Conservation (phyloP, 2,329 filamentous ascomycete species). For the Byssoonygena ceratinophila region DNA sequence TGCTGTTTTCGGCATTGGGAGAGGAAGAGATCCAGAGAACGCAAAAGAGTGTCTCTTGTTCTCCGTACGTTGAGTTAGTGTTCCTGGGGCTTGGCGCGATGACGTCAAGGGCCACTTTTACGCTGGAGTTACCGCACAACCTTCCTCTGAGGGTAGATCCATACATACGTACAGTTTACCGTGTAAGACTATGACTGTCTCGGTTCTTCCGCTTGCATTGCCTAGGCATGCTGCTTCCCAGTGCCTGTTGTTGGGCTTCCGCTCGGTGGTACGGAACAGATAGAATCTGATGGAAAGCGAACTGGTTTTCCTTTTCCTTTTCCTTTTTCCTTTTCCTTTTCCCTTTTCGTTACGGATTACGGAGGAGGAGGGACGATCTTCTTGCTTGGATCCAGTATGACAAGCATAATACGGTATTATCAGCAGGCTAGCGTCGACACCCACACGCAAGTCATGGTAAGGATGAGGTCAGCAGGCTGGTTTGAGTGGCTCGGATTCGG, state of each 20-base stretch:
- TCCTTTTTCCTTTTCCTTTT: not conserved
- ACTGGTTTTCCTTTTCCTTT: too few relatives aligned
- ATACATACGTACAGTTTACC: too few relatives aligned
- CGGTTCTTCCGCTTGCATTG: too few relatives aligned
- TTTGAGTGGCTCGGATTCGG: not conserved
- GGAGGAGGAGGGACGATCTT: conserved; percentile 5
- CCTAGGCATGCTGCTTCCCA: too few relatives aligned
- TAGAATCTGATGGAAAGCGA: not conserved
- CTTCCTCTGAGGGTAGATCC: too few relatives aligned
- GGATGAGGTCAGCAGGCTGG: conserved; percentile 10
- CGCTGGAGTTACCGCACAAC: not conserved
- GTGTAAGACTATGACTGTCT: too few relatives aligned
- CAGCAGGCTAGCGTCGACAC: not conserved
- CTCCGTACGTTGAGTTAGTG: conserved; percentile 8
- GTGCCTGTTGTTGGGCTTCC: too few relatives aligned
- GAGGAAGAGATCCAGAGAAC: conserved; percentile 4
- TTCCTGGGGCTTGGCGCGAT: conserved; percentile 12
- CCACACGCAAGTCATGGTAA: not conserved
- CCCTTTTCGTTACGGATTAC: conserved; percentile 8
- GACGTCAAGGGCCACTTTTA: conserved; percentile 12
- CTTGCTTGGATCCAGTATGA: not conserved
- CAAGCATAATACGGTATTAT: conserved; percentile 5
- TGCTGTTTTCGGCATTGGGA: conserved; percentile 12
- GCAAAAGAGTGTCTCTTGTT: conserved; percentile 10
- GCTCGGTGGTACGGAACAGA: not conserved